These are phyloP conservation scores for Didymella arachidicola DNA, from an alignment of 2,329 filamentous ascomycete genomes.

Conservation along the genomic window DNA sequence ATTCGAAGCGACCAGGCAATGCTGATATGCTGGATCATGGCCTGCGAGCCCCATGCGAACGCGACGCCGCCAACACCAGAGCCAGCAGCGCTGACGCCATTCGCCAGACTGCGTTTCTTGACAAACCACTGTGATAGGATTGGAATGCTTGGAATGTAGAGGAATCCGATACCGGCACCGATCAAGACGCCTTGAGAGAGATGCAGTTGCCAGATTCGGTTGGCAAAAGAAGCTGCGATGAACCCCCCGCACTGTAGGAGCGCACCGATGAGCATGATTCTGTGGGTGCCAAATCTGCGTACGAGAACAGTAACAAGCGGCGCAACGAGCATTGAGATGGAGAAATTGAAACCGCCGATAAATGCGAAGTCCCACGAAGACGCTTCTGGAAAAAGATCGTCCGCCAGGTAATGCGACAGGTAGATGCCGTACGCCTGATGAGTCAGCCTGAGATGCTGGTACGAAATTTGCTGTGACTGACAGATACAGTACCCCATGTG, in stretches of 20 bases:
- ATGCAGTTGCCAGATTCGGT: constrained; percentile 50
- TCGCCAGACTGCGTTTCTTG: constrained; percentile 49
- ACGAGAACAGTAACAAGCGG: constrained; percentile 39
- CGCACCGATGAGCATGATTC: constrained; percentile 43
- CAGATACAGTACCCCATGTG: constrained; percentile 10
- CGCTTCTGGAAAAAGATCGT: constrained; percentile 42
- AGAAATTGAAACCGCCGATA: constrained; percentile 50
- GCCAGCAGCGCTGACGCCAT: constrained; percentile 50
- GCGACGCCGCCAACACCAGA: constrained; percentile 51
- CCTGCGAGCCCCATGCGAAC: constrained; percentile 33
- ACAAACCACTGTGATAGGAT: constrained; percentile 54
- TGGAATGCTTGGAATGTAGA: constrained; percentile 47
- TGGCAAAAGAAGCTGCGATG: constrained; percentile 48
- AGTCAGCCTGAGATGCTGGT: background rate
- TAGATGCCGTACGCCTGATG: constrained; percentile 50
- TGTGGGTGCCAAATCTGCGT: constrained; percentile 30
- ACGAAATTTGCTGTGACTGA: background rate
- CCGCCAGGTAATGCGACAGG: constrained; percentile 50
- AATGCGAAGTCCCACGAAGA: constrained; percentile 47
- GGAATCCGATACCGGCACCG: constrained; percentile 50
- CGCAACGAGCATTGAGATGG: constrained; percentile 40
- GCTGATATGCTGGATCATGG: constrained; percentile 47
- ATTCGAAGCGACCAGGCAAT: constrained; percentile 54
- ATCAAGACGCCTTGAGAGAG: constrained; percentile 51
- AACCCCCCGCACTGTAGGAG: constrained; percentile 43